Conservation (phyloP, 345 rosid species). For the Ceriops tagal region DNA sequence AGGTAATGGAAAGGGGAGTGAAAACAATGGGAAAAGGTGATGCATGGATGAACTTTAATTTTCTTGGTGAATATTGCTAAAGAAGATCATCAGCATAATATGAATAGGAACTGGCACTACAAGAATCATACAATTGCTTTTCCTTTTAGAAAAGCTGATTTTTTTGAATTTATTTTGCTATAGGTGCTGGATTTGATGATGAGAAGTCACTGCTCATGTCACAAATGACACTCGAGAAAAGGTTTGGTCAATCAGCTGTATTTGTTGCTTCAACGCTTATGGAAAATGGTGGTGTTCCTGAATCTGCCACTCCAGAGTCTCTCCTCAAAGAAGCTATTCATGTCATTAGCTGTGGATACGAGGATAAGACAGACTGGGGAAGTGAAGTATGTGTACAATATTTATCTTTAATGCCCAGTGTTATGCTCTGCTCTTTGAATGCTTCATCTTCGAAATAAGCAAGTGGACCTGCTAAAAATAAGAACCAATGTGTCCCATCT, state of each 20-base stretch:
- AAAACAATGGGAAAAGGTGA: not conserved
- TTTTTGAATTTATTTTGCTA: not conserved
- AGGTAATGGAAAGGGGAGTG: not conserved
- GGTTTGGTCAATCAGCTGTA: conserved; percentile 42
- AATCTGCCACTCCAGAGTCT: conserved; percentile 33
- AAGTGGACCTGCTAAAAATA: not conserved
- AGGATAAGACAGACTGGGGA: conserved; percentile 50
- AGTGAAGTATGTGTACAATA: conserved; percentile 25
- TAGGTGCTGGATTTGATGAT: conserved; percentile 37
- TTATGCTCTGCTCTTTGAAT: not conserved
- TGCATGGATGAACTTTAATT: not conserved
- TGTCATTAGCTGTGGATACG: conserved; percentile 47
- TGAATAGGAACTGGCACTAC: not conserved
- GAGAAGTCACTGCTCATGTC: conserved; percentile 42
- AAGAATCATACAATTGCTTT: not conserved
- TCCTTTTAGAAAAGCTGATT: not conserved
- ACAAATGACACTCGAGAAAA: conserved; percentile 41
- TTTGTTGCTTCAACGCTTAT: conserved; percentile 40
- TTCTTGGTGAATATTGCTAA: not conserved
- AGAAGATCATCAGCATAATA: not conserved
- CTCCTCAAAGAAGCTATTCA: conserved; percentile 46
- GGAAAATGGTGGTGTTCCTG: conserved; percentile 44
- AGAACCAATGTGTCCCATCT: not conserved
- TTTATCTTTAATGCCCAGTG: not conserved
- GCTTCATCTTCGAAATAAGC: not conserved